Evolutionary conservation across 2,329 filamentous ascomycete genomes (phyloP), one percentile per base, ranked within the genome.

Genomic region (Penicillium hordei): DNA sequence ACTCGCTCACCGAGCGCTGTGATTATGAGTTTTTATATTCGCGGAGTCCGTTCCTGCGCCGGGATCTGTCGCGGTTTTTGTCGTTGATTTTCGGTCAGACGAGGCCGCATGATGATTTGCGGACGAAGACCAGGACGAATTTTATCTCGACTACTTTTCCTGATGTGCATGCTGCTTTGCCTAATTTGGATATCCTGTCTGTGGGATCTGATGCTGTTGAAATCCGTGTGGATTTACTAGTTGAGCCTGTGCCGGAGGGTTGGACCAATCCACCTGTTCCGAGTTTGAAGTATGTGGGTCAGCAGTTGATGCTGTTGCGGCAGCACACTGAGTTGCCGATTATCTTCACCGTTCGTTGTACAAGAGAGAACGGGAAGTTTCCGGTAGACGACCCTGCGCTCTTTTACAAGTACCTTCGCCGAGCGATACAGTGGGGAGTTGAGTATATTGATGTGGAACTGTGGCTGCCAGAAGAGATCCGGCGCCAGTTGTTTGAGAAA

Each of bases 371-470:
- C 68, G 91, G 91, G 33, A 86, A 86, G 25, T 95, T 94, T 61
- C 91, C 91, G 0, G 93, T 93, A 89, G 86, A 91, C 40, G 84
- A 91, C 55, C 89, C 90, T 0, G 79, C 81, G 15, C 72, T 94
- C 43, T 93, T 88, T 72, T 90, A 90, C 74, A 82, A 87, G 58
- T 93, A 94, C 68, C 82, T 95, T n/a, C 88, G 87, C 68, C 86
- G 89, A 36, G 91, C 91, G 4, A 90, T 94, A 53, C 89, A 94
- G 69, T 95, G 90, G 90, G 91, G 91, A 1, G 89, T 91, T 58
- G 91, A 95, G 73, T 96, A 95, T 70, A 88, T 95, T 61, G 91
- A 96, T 68, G 90, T 95, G 52, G 91, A 95, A 77, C 77, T 95
- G 39, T 94, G 91, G 89, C 82, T 95, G 38, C 91, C 91, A 1